Evolutionary conservation across 1,284 basidiomycete species (phyloP).

Genomic region (Pseudozyma pruni): DNA sequence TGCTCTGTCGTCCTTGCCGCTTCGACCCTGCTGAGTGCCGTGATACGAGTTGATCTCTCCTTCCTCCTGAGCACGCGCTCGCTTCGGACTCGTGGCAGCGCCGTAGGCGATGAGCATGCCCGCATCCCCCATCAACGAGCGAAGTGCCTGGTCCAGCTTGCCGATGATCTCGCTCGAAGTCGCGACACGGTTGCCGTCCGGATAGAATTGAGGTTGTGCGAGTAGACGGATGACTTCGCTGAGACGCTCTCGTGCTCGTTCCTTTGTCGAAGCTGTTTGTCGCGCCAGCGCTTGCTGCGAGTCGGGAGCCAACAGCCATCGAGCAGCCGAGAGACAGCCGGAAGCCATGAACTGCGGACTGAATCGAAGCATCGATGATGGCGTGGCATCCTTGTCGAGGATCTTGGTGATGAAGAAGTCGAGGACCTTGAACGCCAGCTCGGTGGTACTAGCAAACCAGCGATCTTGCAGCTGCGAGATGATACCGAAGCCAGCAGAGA

Average conservation of each 20-base stretch:
- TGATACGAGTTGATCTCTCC: neutral
- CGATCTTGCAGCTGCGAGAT: conserved; percentile 9
- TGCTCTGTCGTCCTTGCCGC: neutral
- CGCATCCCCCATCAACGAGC: conserved; percentile 26
- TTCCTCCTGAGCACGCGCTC: conserved; percentile 9
- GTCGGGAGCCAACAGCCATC: conserved; percentile 16
- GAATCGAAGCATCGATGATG: conserved; percentile 25
- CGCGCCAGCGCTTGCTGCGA: neutral
- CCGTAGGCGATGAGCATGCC: conserved; percentile 3
- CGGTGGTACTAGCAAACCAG: conserved; percentile 15
- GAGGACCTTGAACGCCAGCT: conserved; percentile 26
- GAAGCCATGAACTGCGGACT: conserved; percentile 36
- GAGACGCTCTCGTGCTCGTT: conserved; percentile 10
- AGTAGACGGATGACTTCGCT: conserved; percentile 25
- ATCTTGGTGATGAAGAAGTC: conserved; percentile 22
- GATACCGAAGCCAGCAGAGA: neutral
- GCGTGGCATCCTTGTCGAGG: conserved; percentile 19
- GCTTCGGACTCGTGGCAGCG: conserved; percentile 11
- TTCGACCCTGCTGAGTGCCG: neutral
- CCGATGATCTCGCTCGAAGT: conserved; percentile 22
- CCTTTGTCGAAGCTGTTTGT: neutral
- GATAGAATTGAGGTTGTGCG: conserved; percentile 32
- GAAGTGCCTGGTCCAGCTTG: conserved; percentile 26
- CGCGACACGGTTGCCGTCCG: conserved; percentile 28
- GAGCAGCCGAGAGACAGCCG: conserved; percentile 17